Evolutionary conservation across 2,329 filamentous ascomycete genomes (phyloP).

Genomic region (Alternaria arborescens): DNA sequence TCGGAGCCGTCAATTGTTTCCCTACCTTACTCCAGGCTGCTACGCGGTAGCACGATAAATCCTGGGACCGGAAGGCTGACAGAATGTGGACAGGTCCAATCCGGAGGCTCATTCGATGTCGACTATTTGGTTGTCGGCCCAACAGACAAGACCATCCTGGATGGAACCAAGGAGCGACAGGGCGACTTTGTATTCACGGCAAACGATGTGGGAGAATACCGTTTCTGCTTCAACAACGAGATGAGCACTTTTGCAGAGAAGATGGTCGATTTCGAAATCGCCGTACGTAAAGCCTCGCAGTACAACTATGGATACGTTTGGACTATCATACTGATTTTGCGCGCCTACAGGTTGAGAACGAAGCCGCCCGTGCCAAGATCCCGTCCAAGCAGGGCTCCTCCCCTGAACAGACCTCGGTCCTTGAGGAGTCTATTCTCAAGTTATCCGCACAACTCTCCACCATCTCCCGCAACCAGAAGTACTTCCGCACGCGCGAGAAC

Average conservation of each 20-base stretch:
- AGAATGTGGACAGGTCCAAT: conserved; percentile 77
- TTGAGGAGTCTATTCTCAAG: conserved; percentile 96
- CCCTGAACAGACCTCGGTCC: conserved; percentile 84
- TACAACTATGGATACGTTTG: background rate
- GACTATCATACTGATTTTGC: conserved; percentile 6
- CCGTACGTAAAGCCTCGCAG: conserved; percentile 66
- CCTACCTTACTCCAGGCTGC: background rate
- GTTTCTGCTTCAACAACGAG: conserved; percentile 98
- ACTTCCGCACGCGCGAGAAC: conserved; percentile 99
- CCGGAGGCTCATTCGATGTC: conserved; percentile 95
- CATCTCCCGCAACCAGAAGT: conserved; percentile 96
- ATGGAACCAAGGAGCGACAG: conserved; percentile 90
- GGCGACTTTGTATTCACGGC: conserved; percentile 98
- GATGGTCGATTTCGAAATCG: conserved; percentile 96
- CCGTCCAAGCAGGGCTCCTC: conserved; percentile 88
- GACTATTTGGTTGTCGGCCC: conserved; percentile 90
- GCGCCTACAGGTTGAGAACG: conserved; percentile 80
- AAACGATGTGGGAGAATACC: conserved; percentile 85
- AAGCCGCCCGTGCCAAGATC: conserved; percentile 77
- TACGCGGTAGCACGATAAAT: background rate
- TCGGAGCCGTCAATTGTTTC: background rate
- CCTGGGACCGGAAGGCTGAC: background rate
- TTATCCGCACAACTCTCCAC: conserved; percentile 91
- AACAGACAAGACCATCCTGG: conserved; percentile 79
- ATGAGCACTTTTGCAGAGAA: conserved; percentile 99